phyloP scores from a whole-genome alignment of 768 basidiomycete species.

The Gloeopeniophorella convolvens region DNA sequence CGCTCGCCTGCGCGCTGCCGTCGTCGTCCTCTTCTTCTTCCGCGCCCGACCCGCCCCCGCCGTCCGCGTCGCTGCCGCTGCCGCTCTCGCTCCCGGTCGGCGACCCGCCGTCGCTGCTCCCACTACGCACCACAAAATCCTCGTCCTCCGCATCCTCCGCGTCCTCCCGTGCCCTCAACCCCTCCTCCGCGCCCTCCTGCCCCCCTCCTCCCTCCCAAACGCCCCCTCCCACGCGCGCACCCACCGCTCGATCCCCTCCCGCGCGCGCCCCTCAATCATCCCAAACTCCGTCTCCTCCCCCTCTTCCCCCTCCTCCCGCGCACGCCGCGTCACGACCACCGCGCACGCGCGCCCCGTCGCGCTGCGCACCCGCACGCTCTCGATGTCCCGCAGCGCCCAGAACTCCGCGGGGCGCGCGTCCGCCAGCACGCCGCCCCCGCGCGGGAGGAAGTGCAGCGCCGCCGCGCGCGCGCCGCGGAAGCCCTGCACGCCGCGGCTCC shows the following conservation, averaged over 20 bases:
- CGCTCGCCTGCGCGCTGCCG: constrained; percentile 24
- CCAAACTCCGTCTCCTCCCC: constrained; percentile 60
- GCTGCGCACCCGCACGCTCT: constrained; percentile 42
- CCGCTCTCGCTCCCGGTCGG: constrained; percentile 20
- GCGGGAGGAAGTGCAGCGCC: constrained; percentile 58
- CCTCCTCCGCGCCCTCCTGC: neutral
- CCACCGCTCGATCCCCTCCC: constrained; percentile 61
- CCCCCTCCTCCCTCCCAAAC: constrained; percentile 38
- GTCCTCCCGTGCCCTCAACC: constrained; percentile 2
- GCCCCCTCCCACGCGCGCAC: constrained; percentile 46
- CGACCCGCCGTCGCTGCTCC: constrained; percentile 37
- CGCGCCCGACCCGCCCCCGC: neutral
- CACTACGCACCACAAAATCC: constrained; percentile 15
- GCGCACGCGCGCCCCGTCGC: constrained; percentile 36
- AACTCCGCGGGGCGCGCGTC: constrained; percentile 75
- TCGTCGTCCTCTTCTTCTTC: constrained; percentile 28
- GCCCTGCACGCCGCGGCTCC: constrained; percentile 61
- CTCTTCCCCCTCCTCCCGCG: constrained; percentile 37
- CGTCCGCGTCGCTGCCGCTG: constrained; percentile 17
- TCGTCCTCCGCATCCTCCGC: constrained; percentile 5
- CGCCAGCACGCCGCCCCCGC: constrained; percentile 49
- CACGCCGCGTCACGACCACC: constrained; percentile 38
- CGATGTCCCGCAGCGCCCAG: constrained; percentile 58
- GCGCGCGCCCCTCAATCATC: constrained; percentile 66
- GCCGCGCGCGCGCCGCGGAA: constrained; percentile 68